Base-by-base conservation (phyloP, 495 filamentous ascomycete species). In the Neurospora discreta region DNA sequence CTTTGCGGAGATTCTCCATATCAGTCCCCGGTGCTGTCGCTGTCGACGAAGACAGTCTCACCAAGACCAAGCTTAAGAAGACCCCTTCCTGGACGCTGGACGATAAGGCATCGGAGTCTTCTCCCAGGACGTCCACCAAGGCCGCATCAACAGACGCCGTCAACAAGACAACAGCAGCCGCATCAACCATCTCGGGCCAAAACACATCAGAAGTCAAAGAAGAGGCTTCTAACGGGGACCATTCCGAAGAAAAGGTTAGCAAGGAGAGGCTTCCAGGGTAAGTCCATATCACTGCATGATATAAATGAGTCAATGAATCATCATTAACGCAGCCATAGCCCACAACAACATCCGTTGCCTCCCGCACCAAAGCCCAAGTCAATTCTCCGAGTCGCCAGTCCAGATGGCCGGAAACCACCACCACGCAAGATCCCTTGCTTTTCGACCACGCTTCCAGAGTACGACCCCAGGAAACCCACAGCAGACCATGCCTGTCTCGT, bases 1-100 rank as follows among this genome's bases (percentile, higher is more conserved):
- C 76, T 36, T 73, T 74, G 73, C 77, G 78, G 70, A 73, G 69
- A 70, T 74, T 74, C 30, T 79, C 77, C 13, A 74, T 79, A 33
- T 73, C 75, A 68, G 30, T 42, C 71, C 67, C 23, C 73, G 65
- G 72, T 33, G 52, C 52, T 30, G 52, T 5, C 26, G 52, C 52
- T 26, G 23, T 70, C 69, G 69, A 74, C 70, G 71, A 74, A 71
- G 74, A 71, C n/a, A 2, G 71, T 26, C 58, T 74, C 77, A 70
- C 76, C 69, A 79, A 80, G 73, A 75, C 78, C 40, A 80, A 74
- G 71, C 73, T 72, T 69, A 33, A 71, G 71, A 80, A 80, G 78
- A 73, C 78, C 72, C 10, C 44, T n/a, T 65, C 73, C 23, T 39
- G 69, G 44, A 71, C 70, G 23, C 20, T 58, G 43, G 76, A 76